Evolutionary conservation across 257 asterid species (phyloP).

Genomic region (Henckelia pumila): DNA sequence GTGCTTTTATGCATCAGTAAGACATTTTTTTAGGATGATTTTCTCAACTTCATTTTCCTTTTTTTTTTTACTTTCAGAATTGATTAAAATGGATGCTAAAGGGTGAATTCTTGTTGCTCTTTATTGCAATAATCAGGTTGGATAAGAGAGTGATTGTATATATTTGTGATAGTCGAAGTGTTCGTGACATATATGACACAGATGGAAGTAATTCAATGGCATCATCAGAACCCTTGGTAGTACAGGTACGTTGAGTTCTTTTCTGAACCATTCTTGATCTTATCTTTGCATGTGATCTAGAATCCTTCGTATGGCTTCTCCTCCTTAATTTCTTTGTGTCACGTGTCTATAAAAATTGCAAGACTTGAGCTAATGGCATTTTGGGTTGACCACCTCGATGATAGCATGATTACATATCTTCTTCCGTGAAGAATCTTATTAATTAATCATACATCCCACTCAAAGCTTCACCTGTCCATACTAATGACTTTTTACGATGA

Average conservation of each 20-base stretch:
- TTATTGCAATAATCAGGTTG: conserved; percentile 60
- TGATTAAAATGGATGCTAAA: conserved; percentile 1
- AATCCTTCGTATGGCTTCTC: not conserved
- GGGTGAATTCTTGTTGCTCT: conserved; percentile 14
- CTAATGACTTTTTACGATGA: not conserved
- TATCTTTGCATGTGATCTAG: conserved; percentile 4
- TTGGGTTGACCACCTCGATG: not conserved
- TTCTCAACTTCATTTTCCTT: not conserved
- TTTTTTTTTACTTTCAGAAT: not conserved
- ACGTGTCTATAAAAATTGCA: not conserved
- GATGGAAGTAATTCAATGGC: conserved; percentile 89
- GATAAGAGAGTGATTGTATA: conserved; percentile 95
- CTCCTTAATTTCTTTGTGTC: not conserved
- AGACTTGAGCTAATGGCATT: not conserved
- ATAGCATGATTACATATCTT: no score
- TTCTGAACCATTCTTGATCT: conserved; percentile 2
- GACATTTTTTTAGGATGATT: conserved; percentile 10
- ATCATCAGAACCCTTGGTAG: conserved; percentile 82
- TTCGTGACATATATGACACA: conserved; percentile 90
- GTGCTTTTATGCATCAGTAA: not conserved
- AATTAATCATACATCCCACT: not conserved
- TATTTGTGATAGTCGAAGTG: conserved; percentile 93
- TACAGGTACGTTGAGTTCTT: conserved; percentile 55
- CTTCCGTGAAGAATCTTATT: not conserved
- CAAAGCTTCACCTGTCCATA: not conserved